Evolutionary conservation across 2,329 filamentous ascomycete genomes (phyloP).

Genomic region (Colletotrichum sp.): DNA sequence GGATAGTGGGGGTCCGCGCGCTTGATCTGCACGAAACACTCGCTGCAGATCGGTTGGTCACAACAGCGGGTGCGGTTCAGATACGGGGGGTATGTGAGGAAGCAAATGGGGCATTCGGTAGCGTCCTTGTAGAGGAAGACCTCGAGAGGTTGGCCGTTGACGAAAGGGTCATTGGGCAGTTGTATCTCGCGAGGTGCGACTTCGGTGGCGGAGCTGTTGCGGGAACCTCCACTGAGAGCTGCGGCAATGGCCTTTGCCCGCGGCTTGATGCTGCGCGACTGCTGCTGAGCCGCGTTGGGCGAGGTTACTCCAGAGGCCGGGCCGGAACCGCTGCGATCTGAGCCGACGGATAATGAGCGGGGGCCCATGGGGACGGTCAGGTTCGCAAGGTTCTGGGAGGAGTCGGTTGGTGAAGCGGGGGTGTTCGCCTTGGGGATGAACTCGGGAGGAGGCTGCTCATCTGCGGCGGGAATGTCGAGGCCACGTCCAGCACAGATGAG

Average conservation of each 20-base stretch:
- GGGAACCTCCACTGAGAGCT: constrained; percentile 74
- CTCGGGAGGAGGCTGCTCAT: constrained; percentile 78
- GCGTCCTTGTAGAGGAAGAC: constrained; percentile 93
- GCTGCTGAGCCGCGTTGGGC: constrained; percentile 37
- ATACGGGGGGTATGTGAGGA: constrained; percentile 93
- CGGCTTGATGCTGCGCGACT: constrained; percentile 67
- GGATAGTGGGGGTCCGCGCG: constrained; percentile 89
- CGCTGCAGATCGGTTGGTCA: constrained; percentile 94
- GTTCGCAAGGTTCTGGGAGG: constrained; percentile 68
- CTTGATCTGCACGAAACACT: constrained; percentile 99
- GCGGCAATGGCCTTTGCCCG: constrained; percentile 90
- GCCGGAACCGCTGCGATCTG: constrained; percentile 69
- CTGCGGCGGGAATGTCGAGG: constrained; percentile 81
- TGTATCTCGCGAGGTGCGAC: constrained; percentile 78
- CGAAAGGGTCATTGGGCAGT: constrained; percentile 81
- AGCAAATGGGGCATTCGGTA: constrained; percentile 93
- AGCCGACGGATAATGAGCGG: constrained; percentile 79
- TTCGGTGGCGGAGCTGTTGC: constrained; percentile 75
- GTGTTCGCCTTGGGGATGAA: constrained; percentile 53
- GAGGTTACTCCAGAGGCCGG: constrained; percentile 63
- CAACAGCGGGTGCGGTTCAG: constrained; percentile 95
- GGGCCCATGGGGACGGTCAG: constrained; percentile 81
- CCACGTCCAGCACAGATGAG: constrained; percentile 90
- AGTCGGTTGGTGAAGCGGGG: constrained; percentile 51
- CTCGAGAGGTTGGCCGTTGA: constrained; percentile 94